A percentile compares a stretch with the other conserved stretches of the same genome.
Evolutionary conservation across 1,284 basidiomycete genomes (phyloP).

Genomic region (Pholiota adiposa): DNA sequence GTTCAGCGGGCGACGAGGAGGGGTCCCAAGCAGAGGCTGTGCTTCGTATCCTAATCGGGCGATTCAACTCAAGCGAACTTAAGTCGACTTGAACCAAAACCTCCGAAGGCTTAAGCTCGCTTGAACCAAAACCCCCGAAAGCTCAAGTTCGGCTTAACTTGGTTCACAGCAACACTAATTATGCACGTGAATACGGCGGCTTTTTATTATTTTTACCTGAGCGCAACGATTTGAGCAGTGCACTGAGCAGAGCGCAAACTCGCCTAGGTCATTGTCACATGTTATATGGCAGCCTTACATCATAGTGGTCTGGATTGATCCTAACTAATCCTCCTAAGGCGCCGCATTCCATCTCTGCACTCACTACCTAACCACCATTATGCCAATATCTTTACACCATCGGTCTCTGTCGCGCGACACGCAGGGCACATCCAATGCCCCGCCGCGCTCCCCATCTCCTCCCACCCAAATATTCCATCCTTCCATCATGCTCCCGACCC

Average conservation of each 20-base stretch:
- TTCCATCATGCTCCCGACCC: constrained; percentile 48
- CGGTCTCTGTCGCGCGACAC: constrained; percentile 32
- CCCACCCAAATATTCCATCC: constrained; percentile 50
- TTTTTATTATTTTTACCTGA: too few relatives aligned
- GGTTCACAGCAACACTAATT: too few relatives aligned
- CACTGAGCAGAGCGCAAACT: neutral
- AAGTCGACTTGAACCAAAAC: too few relatives aligned
- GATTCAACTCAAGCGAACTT: too few relatives aligned
- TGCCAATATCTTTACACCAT: constrained; percentile 28
- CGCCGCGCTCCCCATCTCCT: constrained; percentile 38
- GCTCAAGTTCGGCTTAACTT: too few relatives aligned
- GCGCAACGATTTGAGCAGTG: too few relatives aligned
- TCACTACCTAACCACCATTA: constrained; percentile 16
- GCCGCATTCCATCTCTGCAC: neutral
- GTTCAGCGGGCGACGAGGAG: too few relatives aligned
- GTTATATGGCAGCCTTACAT: constrained; percentile 7
- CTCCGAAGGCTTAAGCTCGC: too few relatives aligned
- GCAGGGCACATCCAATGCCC: constrained; percentile 20
- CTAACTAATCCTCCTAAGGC: neutral
- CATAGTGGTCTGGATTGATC: neutral
- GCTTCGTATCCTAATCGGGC: too few relatives aligned
- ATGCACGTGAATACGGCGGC: too few relatives aligned
- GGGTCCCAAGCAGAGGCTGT: too few relatives aligned
- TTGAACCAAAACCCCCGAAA: too few relatives aligned
- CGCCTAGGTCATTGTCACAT: neutral